phyloP scores from a whole-genome alignment of 1,284 basidiomycete species.

The Athelia psychrophila region DNA sequence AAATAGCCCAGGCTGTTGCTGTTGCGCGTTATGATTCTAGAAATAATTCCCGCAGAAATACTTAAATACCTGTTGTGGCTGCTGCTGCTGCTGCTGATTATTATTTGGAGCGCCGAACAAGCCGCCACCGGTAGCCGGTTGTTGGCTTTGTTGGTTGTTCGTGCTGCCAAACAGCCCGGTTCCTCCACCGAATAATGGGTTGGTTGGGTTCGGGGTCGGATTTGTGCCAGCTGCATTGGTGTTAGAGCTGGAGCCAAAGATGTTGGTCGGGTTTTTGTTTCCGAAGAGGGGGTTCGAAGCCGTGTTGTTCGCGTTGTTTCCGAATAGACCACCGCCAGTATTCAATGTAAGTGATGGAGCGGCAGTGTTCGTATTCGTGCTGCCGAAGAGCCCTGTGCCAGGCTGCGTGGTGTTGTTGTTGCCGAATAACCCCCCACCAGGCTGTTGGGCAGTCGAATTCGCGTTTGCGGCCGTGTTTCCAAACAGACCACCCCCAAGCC shows the following conservation, averaged over 20 bases:
- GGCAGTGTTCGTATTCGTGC: constrained; percentile 1
- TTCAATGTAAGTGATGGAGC: background rate
- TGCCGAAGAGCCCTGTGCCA: constrained; percentile 26
- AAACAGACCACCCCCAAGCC: constrained; percentile 33
- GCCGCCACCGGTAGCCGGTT: constrained; percentile 14
- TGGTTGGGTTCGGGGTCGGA: background rate
- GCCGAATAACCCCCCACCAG: constrained; percentile 18
- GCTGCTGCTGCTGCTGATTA: constrained; percentile 5
- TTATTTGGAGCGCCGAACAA: constrained; percentile 12
- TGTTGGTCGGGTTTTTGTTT: background rate
- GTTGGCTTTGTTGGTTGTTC: constrained; percentile 13
- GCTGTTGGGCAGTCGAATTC: constrained; percentile 8
- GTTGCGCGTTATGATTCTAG: constrained; percentile 12
- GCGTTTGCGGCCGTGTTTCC: constrained; percentile 19
- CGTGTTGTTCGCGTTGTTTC: constrained; percentile 1
- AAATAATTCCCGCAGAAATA: too few relatives aligned
- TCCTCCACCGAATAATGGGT: constrained; percentile 3
- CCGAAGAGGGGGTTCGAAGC: background rate
- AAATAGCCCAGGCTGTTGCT: constrained; percentile 10
- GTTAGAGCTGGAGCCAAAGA: constrained; percentile 4
- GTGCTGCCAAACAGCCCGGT: constrained; percentile 25
- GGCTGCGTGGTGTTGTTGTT: constrained; percentile 15
- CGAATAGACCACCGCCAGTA: constrained; percentile 1
- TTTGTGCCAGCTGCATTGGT: constrained; percentile 13
- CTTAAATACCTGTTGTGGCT: too few relatives aligned